Base-by-base conservation (phyloP, 148 eudicot genomes). In the Rhododendron vialii region DNA sequence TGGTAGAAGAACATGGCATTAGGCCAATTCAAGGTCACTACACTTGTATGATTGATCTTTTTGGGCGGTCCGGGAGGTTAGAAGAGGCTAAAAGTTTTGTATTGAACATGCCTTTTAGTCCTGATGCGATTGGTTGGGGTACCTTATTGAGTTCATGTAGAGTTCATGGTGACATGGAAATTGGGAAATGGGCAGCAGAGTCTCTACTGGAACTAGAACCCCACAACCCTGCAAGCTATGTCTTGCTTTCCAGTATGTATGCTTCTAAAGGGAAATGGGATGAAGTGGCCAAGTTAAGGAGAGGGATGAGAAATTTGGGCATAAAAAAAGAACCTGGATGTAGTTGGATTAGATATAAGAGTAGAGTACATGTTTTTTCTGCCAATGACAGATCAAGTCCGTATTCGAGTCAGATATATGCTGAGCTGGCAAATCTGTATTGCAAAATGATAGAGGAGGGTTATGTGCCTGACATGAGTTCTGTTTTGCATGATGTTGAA, bases 21-120 rank as follows among this genome's bases (percentile, higher is more conserved):
- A 84, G 78, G 20, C 93, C 98, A 63, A 84, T 91, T 89, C 88
- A 90, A 83, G 98, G 92, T 90, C 99, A 97, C 84, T 94, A 93
- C 85, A 93, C 98, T 83, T 97, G 99, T 91, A 95, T 95, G 96
- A 95, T 97, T 59, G 99, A 97, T 93, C 91, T 97, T 85, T 92
- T 88, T 69, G 93, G 98, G 36, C 91, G 99, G 65, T 91, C 99
- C 20, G 99, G 99, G 82, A 89, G 83, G 77, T 88, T 97, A 82
- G 93, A 94, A 84, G 95, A 93, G 86, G 98, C 98, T 18, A 97
- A 91, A 88, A 78, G 53, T 38, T 97, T 97, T 86, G 91, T 97
- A 85, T 89, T 87, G 11, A 69, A 92, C 43, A 95, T 95, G 99
- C 98, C 98, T 82, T 93, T 84, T 45, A 61, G 63, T 71, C 99